Conservation (phyloP, 202 grass and related monocot species). For the Carex arenaria region DNA sequence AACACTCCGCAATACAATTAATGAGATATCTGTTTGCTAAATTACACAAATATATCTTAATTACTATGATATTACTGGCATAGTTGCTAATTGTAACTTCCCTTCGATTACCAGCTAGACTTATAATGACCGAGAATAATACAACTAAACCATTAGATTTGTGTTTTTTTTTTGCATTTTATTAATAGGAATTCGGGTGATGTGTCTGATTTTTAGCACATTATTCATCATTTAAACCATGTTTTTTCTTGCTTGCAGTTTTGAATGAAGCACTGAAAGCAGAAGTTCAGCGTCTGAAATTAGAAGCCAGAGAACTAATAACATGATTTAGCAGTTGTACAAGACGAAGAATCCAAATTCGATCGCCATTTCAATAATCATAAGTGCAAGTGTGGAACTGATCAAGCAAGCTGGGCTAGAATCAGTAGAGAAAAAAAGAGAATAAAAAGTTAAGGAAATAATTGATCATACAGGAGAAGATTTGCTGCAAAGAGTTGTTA, state of each 20-base stretch:
- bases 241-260: slow-evolving; percentile 3
- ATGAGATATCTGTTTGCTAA: not conserved
- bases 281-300: slow-evolving; percentile 22
- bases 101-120: not conserved
- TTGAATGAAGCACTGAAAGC: slow-evolving; percentile 18
- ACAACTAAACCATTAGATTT: not conserved
- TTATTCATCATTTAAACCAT: too few relatives aligned
- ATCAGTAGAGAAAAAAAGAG: not conserved
- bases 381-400: not conserved
- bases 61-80: not conserved
- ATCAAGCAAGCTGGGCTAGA: not conserved
- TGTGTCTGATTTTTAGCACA: not conserved
- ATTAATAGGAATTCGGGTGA: not conserved
- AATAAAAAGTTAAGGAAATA: not conserved
- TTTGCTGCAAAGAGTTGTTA: not conserved
- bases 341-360: not conserved
- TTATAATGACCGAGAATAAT: not conserved
- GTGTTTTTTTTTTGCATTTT: not conserved
- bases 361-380: not conserved
- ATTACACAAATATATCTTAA: not conserved
- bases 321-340: not conserved
- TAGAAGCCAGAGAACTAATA: slow-evolving; percentile 5
- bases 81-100: not conserved
- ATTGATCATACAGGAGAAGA: not conserved
- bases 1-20: not conserved